Evolutionary conservation across 163 green algal genomes (phyloP).

Genomic region (Scenedesmus sp.): DNA sequence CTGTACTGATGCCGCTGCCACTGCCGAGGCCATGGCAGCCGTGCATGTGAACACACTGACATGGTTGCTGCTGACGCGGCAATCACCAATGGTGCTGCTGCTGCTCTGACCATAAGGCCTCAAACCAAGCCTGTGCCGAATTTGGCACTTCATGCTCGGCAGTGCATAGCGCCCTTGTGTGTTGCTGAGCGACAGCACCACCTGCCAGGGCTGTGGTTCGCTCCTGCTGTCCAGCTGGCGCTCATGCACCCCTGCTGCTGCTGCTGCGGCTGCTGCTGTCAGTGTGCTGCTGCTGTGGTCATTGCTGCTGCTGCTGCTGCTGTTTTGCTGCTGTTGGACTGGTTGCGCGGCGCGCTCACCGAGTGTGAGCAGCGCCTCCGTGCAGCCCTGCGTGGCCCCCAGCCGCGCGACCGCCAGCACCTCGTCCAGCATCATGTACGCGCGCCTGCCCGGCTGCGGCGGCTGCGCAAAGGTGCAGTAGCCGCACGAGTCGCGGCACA

Average conservation of each 20-base stretch:
- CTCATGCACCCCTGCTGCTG: not conserved
- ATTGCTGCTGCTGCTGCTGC: not conserved
- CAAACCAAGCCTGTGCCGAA: too few relatives aligned
- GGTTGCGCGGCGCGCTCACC: constrained; percentile 73
- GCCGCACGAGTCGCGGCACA: constrained; percentile 86
- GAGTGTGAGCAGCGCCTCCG: constrained; percentile 92
- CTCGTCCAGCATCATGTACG: constrained; percentile 90
- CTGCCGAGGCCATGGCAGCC: not conserved
- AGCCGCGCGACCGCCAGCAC: constrained; percentile 78
- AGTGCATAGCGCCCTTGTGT: too few relatives aligned
- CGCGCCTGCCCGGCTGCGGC: constrained; percentile 62
- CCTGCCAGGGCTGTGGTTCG: too few relatives aligned
- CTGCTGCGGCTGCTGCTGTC: constrained; percentile 70
- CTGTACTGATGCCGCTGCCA: not conserved
- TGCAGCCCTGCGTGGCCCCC: constrained; percentile 82
- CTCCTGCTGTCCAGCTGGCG: too few relatives aligned
- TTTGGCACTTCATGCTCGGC: too few relatives aligned
- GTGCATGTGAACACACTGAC: too few relatives aligned
- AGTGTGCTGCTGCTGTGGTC: not conserved
- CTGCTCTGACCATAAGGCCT: too few relatives aligned
- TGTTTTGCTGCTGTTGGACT: too few relatives aligned
- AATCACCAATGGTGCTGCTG: too few relatives aligned
- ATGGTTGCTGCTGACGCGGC: too few relatives aligned
- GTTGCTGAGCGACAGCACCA: too few relatives aligned
- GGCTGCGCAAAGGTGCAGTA: constrained; percentile 94